Conservation (phyloP, 495 filamentous ascomycete genomes). For the Penicillium macrosclerotiorum region DNA sequence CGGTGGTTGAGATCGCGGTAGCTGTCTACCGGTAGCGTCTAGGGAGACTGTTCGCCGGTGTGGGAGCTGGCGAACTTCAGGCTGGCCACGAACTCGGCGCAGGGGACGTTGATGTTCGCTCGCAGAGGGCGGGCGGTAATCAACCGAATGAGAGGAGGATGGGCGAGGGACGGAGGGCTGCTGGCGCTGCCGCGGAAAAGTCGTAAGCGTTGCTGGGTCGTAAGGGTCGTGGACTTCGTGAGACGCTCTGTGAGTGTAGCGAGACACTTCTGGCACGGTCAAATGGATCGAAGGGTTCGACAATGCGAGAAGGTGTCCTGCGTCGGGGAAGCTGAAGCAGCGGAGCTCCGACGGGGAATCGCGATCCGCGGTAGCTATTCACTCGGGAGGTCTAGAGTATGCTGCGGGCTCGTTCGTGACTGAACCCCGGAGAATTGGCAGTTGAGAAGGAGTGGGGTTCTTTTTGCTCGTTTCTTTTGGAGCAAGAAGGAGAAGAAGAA, state of each 20-base stretch:
- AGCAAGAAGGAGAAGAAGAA: conserved; percentile 1
- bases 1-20: conserved; percentile 22
- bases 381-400: no score
- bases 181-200: conserved; percentile 56
- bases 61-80: conserved; percentile 28
- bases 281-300: conserved; percentile 22
- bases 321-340: conserved; percentile 7
- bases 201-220: conserved; percentile 52
- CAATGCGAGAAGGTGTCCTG: conserved; percentile 34
- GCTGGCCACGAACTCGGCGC: conserved; percentile 44
- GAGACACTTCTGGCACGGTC: conserved; percentile 42
- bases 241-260: conserved; percentile 35
- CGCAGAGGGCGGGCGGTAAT: conserved; percentile 50
- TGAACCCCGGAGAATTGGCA: conserved; percentile 10
- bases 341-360: conserved; percentile 12
- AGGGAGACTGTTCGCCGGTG: conserved; percentile 39
- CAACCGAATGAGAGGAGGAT: conserved; percentile 29
- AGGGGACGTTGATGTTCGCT: conserved; percentile 50
- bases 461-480: not conserved
- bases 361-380: conserved; percentile 13
- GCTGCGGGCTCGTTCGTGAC: not conserved
- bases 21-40: conserved; percentile 25
- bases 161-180: conserved; percentile 47
- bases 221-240: conserved; percentile 62
- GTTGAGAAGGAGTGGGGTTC: not conserved